Conservation (phyloP, 352 stramenopile species). For the Pythium plurisporium region DNA sequence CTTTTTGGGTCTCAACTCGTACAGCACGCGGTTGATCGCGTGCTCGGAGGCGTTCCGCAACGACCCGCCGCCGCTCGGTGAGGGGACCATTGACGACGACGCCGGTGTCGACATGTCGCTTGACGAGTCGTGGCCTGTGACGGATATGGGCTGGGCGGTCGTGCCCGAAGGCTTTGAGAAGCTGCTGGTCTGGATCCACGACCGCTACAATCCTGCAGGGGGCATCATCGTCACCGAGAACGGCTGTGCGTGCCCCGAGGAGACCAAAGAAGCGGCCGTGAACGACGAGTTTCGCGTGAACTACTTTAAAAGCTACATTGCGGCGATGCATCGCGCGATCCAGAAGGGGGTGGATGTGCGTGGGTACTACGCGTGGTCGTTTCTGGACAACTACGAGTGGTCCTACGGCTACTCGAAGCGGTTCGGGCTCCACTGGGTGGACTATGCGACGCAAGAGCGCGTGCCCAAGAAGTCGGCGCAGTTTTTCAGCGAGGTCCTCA, state of each 20-base stretch:
- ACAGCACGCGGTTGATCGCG: constrained; percentile 60
- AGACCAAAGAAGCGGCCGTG: constrained; percentile 13
- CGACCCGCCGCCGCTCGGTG: constrained; percentile 22
- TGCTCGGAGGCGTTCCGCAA: constrained; percentile 40
- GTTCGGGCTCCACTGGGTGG: constrained; percentile 51
- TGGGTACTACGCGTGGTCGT: constrained; percentile 90
- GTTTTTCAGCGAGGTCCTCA: constrained; percentile 32
- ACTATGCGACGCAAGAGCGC: constrained; percentile 42
- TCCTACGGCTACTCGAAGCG: constrained; percentile 53
- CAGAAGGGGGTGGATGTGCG: constrained; percentile 51
- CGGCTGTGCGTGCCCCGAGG: constrained; percentile 56
- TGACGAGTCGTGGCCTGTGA: constrained; percentile 40
- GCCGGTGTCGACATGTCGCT: constrained; percentile 35
- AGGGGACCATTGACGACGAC: constrained; percentile 27
- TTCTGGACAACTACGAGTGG: constrained; percentile 97
- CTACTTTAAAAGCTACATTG: constrained; percentile 81
- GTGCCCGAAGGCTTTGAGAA: constrained; percentile 82
- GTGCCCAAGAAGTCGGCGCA: constrained; percentile 47
- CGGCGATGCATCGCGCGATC: constrained; percentile 50
- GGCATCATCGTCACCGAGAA: constrained; percentile 93
- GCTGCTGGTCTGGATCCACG: constrained; percentile 84
- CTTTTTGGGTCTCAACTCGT: constrained; percentile 96
- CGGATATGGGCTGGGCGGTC: constrained; percentile 73
- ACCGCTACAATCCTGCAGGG: constrained; percentile 70
- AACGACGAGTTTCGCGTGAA: constrained; percentile 73